phyloP scores from a whole-genome alignment of 768 basidiomycete species.

The Xerocomellus dryophilus region DNA sequence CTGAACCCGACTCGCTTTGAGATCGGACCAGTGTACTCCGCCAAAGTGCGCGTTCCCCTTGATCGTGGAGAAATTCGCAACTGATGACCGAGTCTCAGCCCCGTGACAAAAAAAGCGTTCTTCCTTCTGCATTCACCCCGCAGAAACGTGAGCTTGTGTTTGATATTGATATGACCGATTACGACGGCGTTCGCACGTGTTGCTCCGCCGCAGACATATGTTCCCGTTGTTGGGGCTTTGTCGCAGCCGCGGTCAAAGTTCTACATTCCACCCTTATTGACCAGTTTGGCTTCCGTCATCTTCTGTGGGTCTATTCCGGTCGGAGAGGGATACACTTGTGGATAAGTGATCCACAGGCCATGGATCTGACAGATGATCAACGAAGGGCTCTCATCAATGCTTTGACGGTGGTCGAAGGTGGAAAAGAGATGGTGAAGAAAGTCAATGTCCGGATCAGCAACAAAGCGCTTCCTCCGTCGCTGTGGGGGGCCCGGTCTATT shows the following conservation, averaged over 20 bases:
- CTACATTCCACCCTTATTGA: slow-evolving; percentile 76
- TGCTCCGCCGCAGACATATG: slow-evolving; percentile 92
- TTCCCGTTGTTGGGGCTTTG: slow-evolving; percentile 91
- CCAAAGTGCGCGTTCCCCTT: slow-evolving; percentile 56
- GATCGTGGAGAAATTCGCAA: background rate
- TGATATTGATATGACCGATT: slow-evolving; percentile 99
- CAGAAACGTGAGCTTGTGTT: slow-evolving; percentile 90
- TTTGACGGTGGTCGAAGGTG: slow-evolving; percentile 78
- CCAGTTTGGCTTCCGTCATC: slow-evolving; percentile 86
- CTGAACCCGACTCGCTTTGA: slow-evolving; percentile 93
- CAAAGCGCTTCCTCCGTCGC: slow-evolving; percentile 62
- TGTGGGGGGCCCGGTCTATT: slow-evolving; percentile 53
- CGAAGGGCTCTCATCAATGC: slow-evolving; percentile 83
- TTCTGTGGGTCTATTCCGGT: slow-evolving; percentile 98
- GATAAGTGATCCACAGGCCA: slow-evolving; percentile 87
- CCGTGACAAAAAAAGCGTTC: slow-evolving; percentile 81
- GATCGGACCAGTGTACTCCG: slow-evolving; percentile 92
- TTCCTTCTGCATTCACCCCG: slow-evolving; percentile 66
- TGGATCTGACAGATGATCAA: slow-evolving; percentile 90
- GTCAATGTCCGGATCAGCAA: slow-evolving; percentile 61
- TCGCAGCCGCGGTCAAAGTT: slow-evolving; percentile 86
- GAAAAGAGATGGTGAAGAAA: slow-evolving; percentile 78
- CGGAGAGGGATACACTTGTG: slow-evolving; percentile 98
- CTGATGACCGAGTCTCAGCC: slow-evolving; percentile 50
- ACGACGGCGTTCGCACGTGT: slow-evolving; percentile 92